Evolutionary conservation across 805 yeast genomes (phyloP).

Genomic region (Ogataea corticis): DNA sequence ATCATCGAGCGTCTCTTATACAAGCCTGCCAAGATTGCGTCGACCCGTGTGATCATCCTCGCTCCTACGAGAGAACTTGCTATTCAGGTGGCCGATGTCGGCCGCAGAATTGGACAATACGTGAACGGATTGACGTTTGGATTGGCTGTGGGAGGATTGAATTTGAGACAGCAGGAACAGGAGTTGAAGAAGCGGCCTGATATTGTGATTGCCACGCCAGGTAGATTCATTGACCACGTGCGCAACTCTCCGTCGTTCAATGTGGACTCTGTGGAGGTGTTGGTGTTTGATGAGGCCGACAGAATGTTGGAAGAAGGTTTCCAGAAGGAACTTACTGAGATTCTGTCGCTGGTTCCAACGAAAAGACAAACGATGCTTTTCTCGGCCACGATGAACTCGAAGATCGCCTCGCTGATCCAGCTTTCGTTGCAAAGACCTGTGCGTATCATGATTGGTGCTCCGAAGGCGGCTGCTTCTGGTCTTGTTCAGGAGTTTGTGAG

Average conservation of each 20-base stretch:
- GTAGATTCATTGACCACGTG: conserved; percentile 96
- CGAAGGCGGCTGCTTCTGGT: conserved; percentile 90
- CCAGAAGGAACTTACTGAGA: conserved; percentile 91
- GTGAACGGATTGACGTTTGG: conserved; percentile 82
- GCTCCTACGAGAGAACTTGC: conserved; percentile 98
- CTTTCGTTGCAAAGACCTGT: conserved; percentile 89
- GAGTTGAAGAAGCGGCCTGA: conserved; percentile 92
- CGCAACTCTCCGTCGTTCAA: conserved; percentile 92
- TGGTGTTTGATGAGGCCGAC: conserved; percentile 97
- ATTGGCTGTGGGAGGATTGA: conserved; percentile 97
- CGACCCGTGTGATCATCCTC: conserved; percentile 87
- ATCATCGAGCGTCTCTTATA: conserved; percentile 88
- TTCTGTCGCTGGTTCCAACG: conserved; percentile 79
- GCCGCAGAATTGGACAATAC: conserved; percentile 76
- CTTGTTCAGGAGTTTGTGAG: conserved; percentile 93
- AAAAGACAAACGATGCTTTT: conserved; percentile 92
- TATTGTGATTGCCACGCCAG: conserved; percentile 96
- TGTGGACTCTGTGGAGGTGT: conserved; percentile 87
- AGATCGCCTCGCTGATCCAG: conserved; percentile 82
- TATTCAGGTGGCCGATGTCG: conserved; percentile 93
- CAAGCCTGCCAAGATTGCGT: conserved; percentile 81
- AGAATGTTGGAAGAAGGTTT: conserved; percentile 99
- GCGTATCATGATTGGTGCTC: conserved; percentile 93
- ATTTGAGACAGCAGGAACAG: conserved; percentile 92
- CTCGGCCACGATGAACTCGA: conserved; percentile 98